Evolutionary conservation across 1,139 yeast species (phyloP), one percentile per base, ranked within the genome.

Genomic region (Eremothecium cymbalariae): DNA sequence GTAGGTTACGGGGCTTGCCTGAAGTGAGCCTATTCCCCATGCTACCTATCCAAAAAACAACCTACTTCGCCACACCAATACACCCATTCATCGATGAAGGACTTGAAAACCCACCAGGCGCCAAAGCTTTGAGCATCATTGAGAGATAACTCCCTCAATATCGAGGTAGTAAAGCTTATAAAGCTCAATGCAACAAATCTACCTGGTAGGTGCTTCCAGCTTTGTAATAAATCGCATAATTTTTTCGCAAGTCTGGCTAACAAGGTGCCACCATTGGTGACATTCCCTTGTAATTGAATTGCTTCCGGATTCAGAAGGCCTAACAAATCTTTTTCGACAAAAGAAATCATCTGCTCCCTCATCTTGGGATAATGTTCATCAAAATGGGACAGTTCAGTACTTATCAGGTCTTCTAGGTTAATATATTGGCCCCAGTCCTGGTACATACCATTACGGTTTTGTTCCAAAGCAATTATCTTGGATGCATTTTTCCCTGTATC

Each of bases 1-100:
- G n/a, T n/a, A n/a, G n/a, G n/a, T n/a, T n/a, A n/a, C n/a, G n/a
- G n/a, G n/a, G n/a, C n/a, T n/a, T n/a, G n/a, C n/a, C n/a, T n/a
- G n/a, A n/a, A n/a, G n/a, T n/a, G n/a, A n/a, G n/a, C n/a, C n/a
- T n/a, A n/a, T n/a, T n/a, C n/a, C n/a, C n/a, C 9, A 19, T 19
- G 9, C 25, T 8, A 16, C 21, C 26, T 30, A 16, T 25, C 36
- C 27, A 57, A 20, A 46, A 75, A 76, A 0, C 85, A 84, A 6
- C 85, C 82, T 33, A 77, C 58, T 49, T 80, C 88, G 15, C 80
- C 78, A 36, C 70, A 61, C 78, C 85, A 78, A 2, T 70, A 68
- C 45, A 78, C 62, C 68, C 75, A 80, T 50, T 80, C 90, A 50
- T 77, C 84, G 6, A 77, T 64, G 88, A 93, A 82, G 53, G 85